Percentiles rank a stretch among this genome's conserved stretches.
phyloP scores from a whole-genome alignment of 441 rosid genomes.

The Populus hybrid region DNA sequence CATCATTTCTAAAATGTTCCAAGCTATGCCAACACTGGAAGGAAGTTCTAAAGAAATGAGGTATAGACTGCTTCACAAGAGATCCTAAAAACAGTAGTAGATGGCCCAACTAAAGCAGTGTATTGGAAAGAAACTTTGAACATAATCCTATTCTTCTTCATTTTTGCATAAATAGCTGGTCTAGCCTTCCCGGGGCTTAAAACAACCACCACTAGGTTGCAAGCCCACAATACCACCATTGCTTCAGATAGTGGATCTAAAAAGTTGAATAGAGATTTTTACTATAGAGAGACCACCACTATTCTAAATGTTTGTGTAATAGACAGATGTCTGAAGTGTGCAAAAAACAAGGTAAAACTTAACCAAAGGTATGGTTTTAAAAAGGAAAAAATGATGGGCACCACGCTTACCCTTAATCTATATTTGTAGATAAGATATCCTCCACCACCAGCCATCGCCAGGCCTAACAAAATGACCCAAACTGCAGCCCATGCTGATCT shows the following conservation, averaged over 20 bases:
- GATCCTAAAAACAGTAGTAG: neutral
- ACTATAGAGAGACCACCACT: neutral
- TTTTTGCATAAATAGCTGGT: neutral
- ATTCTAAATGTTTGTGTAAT: no score
- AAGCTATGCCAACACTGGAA: neutral
- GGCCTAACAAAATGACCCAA: conserved; percentile 81
- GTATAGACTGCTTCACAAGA: conserved; percentile 1
- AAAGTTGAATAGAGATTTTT: neutral
- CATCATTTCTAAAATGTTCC: neutral
- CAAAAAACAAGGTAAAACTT: neutral
- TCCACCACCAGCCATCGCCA: conserved; percentile 81
- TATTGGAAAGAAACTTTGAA: neutral
- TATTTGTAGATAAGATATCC: conserved; percentile 91
- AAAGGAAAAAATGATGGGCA: neutral
- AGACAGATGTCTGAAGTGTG: neutral
- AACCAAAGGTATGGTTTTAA: neutral
- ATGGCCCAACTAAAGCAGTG: neutral
- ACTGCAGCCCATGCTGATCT: conserved; percentile 82
- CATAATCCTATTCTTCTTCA: neutral
- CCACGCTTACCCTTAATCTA: conserved; percentile 75
- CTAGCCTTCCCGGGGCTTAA: neutral
- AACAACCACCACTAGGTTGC: neutral
- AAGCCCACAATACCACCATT: neutral
- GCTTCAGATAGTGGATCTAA: neutral
- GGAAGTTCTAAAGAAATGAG: neutral